phyloP scores from a whole-genome alignment of 306 rosid species.

The Vachellia collinsii region DNA sequence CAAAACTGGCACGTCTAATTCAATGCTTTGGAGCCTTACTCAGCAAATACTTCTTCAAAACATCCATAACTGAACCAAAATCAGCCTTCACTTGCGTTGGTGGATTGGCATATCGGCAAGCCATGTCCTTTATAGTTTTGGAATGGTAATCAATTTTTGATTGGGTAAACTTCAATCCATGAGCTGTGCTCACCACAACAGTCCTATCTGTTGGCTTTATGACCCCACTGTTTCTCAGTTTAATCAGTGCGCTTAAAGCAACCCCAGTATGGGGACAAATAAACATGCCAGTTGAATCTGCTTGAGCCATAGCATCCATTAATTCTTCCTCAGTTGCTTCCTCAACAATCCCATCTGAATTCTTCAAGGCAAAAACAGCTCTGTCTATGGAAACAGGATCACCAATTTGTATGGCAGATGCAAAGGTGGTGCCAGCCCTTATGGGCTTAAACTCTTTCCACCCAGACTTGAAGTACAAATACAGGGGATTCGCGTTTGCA shows the following conservation, averaged over 20 bases:
- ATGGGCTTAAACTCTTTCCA: constrained; percentile 74
- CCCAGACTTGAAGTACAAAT: constrained; percentile 68
- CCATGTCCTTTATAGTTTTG: constrained; percentile 69
- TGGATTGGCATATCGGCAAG: constrained; percentile 78
- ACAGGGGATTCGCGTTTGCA: constrained; percentile 81
- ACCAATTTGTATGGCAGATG: constrained; percentile 86
- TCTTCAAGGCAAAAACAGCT: constrained; percentile 74
- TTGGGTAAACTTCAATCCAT: constrained; percentile 87
- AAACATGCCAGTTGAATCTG: constrained; percentile 88
- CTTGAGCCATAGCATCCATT: constrained; percentile 89
- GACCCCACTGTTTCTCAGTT: constrained; percentile 71
- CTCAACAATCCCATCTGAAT: constrained; percentile 81
- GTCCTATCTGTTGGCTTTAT: constrained; percentile 71
- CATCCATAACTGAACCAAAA: constrained; percentile 89
- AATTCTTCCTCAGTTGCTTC: constrained; percentile 90
- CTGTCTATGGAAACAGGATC: constrained; percentile 90
- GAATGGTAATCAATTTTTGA: constrained; percentile 86
- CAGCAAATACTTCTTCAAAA: constrained; percentile 74
- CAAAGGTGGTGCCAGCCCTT: constrained; percentile 65
- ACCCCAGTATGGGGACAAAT: constrained; percentile 95
- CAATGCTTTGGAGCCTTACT: constrained; percentile 66
- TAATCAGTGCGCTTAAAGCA: constrained; percentile 77
- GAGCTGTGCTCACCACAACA: constrained; percentile 90
- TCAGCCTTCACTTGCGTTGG: constrained; percentile 80
- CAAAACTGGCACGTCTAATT: constrained; percentile 39